Evolutionary conservation across 129 eudicot genomes (phyloP).

Genomic region (Centaurea solstitialis): DNA sequence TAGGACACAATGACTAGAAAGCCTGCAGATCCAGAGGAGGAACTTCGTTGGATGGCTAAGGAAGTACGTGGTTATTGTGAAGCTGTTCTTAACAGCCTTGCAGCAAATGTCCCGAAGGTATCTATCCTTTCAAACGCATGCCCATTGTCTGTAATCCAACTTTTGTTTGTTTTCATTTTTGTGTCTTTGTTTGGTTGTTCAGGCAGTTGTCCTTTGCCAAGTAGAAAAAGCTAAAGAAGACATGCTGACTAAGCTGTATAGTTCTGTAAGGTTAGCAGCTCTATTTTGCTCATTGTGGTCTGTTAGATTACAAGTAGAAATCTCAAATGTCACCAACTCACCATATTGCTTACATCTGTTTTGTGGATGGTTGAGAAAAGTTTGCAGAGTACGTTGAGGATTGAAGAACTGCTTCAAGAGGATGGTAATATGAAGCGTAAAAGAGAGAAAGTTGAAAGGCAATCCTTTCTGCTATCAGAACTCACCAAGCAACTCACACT

Average conservation of each 20-base stretch:
- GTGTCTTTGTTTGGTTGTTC: slow-evolving; percentile 19
- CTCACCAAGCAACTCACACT: slow-evolving; percentile 80
- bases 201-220: slow-evolving; percentile 88
- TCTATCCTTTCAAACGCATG: not conserved
- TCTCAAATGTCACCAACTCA: not conserved
- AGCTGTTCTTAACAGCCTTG: slow-evolving; percentile 81
- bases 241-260: slow-evolving; percentile 88
- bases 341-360: not conserved
- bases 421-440: slow-evolving; percentile 82
- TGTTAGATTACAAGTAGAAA: not conserved
- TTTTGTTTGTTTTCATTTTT: not conserved
- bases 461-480: slow-evolving; percentile 81
- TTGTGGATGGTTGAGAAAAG: slow-evolving; percentile 30
- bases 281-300: not conserved
- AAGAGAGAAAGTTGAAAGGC: slow-evolving; percentile 79
- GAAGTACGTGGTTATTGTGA: slow-evolving; percentile 82
- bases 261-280: slow-evolving; percentile 81
- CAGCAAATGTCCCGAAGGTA: slow-evolving; percentile 79
- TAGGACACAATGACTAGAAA: slow-evolving; percentile 94
- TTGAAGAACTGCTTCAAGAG: slow-evolving; percentile 94
- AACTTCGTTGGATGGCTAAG: slow-evolving; percentile 83
- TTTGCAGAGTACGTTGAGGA: slow-evolving; percentile 74
- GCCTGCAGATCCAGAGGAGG: slow-evolving; percentile 81
- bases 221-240: slow-evolving; percentile 86
- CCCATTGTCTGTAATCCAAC: not conserved